These are phyloP conservation scores for Hanseniaspora vineae DNA, from an alignment of 805 yeast species.

Conservation along the genomic window DNA sequence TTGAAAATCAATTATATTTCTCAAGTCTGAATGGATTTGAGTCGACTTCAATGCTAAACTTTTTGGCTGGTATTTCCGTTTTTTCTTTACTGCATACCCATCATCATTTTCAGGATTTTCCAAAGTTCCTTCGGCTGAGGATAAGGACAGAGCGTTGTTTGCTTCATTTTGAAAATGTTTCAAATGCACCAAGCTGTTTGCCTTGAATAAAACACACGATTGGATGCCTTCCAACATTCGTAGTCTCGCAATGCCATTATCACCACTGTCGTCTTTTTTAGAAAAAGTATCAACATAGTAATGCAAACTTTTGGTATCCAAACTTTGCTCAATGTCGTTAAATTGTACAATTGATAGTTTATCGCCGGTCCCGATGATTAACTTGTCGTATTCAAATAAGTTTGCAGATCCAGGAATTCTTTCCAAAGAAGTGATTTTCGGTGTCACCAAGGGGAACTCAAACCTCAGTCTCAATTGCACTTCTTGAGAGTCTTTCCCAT, in stretches of 20 bases:
- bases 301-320: slow-evolving; percentile 73
- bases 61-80: slow-evolving; percentile 5
- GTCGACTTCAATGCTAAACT: slow-evolving; percentile 50
- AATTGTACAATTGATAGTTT: slow-evolving; percentile 68
- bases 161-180: slow-evolving; percentile 11
- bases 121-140: slow-evolving; percentile 26
- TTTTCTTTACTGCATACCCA: slow-evolving; percentile 4
- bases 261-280: slow-evolving; percentile 32
- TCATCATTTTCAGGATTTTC: slow-evolving; percentile 16
- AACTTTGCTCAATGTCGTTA: slow-evolving; percentile 38
- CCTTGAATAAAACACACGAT: neutral
- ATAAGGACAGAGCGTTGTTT: slow-evolving; percentile 18
- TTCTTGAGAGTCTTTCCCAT: slow-evolving; percentile 13
- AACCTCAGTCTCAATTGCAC: slow-evolving; percentile 31
- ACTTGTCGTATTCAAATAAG: slow-evolving; percentile 1
- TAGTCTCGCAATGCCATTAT: slow-evolving; percentile 19
- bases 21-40: slow-evolving; percentile 41
- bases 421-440: slow-evolving; percentile 2
- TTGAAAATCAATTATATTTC: slow-evolving; percentile 54
- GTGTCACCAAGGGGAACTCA: slow-evolving; percentile 36
- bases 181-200: neutral
- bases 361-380: slow-evolving; percentile 27
- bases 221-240: slow-evolving; percentile 6
- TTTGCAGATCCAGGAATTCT: slow-evolving; percentile 1
- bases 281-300: slow-evolving; percentile 65